Conservation (phyloP, 2,329 filamentous ascomycete species). For the Calonectria honghensis region DNA sequence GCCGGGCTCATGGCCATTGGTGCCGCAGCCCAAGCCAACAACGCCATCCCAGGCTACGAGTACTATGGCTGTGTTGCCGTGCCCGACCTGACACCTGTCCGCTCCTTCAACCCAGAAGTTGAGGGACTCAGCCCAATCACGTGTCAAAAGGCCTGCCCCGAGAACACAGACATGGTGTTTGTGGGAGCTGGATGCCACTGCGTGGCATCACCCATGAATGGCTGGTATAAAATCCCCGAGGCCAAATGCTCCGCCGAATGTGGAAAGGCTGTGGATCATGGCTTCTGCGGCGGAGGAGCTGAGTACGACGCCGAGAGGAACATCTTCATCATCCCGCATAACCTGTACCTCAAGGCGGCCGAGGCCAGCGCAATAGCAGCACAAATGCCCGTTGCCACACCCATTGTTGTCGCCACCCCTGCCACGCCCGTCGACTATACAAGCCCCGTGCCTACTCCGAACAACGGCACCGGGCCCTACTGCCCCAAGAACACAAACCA, state of each 20-base stretch:
- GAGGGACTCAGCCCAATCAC: not conserved
- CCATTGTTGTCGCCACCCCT: constrained; percentile 1
- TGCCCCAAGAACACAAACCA: constrained; percentile 1
- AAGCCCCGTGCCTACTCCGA: constrained; percentile 18
- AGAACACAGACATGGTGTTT: constrained; percentile 1
- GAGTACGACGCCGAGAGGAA: constrained; percentile 8
- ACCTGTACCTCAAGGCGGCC: not conserved
- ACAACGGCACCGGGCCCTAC: constrained; percentile 5
- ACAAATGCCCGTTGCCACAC: not conserved
- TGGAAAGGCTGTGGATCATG: constrained; percentile 1
- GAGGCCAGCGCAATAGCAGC: not conserved
- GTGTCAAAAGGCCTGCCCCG: constrained; percentile 19
- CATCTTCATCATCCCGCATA: constrained; percentile 18
- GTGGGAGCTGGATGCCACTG: constrained; percentile 26
- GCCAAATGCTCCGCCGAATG: not conserved
- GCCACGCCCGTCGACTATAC: constrained; percentile 1
- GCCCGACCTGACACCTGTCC: not conserved
- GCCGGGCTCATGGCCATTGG: constrained; percentile 2
- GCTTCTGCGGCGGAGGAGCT: constrained; percentile 20
- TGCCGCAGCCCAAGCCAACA: constrained; percentile 13
- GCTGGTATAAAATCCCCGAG: constrained; percentile 8
- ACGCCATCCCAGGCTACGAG: not conserved
- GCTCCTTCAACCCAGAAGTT: constrained; percentile 2
- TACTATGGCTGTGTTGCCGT: constrained; percentile 25
- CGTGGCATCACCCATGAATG: constrained; percentile 1